These are phyloP conservation scores for Modicella reniformis DNA, from an alignment of 371 early-diverging fungal genomes.

Conservation along the genomic window DNA sequence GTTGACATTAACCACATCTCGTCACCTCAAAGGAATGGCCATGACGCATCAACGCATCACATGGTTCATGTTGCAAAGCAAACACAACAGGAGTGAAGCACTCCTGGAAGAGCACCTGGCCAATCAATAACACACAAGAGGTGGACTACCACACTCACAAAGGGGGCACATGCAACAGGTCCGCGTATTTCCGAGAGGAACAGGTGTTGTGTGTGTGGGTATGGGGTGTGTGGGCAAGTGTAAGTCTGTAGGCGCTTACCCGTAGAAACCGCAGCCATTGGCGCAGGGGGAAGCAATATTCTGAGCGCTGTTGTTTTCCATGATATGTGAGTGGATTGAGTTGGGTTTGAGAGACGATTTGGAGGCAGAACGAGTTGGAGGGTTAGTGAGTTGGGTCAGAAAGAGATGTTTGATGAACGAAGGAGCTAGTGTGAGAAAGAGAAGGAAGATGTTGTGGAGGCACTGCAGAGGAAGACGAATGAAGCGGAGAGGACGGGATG, in stretches of 20 bases:
- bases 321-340: conserved; percentile 4
- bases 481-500: neutral
- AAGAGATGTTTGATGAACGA: neutral
- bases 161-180: neutral
- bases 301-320: conserved; percentile 69
- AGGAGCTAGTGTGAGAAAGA: neutral
- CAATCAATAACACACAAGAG: too few species aligned
- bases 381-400: neutral
- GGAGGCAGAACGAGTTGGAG: neutral
- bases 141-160: neutral
- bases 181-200: neutral
- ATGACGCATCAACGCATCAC: too few species aligned
- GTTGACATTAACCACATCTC: too few species aligned
- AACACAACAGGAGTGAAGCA: neutral
- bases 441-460: too few species aligned
- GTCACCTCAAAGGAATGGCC: too few species aligned
- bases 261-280: conserved; percentile 77
- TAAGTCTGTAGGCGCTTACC: conserved; percentile 38
- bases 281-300: conserved; percentile 64
- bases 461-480: neutral
- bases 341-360: neutral
- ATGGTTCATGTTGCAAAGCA: neutral
- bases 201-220: neutral
- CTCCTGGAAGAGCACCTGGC: conserved; percentile 1
- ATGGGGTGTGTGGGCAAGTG: neutral